Base-by-base conservation (phyloP, 257 asterid species). In the Penstemon davidsonii region DNA sequence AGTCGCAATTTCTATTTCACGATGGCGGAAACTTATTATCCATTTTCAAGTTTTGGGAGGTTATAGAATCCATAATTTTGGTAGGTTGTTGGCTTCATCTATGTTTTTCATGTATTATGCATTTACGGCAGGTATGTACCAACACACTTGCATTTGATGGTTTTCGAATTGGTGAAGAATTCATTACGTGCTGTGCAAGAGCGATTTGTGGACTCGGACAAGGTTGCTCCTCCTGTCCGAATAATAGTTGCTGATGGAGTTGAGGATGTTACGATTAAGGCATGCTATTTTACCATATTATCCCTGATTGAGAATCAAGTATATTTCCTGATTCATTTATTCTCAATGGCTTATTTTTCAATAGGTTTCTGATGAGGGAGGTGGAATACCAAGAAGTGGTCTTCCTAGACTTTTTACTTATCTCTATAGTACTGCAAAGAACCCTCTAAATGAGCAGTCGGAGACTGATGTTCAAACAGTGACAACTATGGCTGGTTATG, bases 281-380 rank as follows among this genome's bases (percentile, higher is more conserved):
- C 78, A 78, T 19, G 85, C 58, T 33, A 47, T 62, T 55, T 59
- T 64, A 49, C 57, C 58, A 8, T 12, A 18, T 60, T 0, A 55
- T 39, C 5, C 7, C 5, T 18, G 58, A 45, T 69, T 63, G 57
- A 62, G 66, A 49, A 37, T 43, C 11, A 12, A 44, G 36, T n/a
- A 5, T 49, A 10, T 9, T 69, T 40, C 43, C 10, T 55, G 62
- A 7, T 58, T 19, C 67, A 42, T 55, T 9, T 49, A 7, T 46
- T 58, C 3, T 60, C 45, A 11, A 12, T 62, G 40, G 62, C 42
- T 51, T 72, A 51, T 49, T 19, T 73, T 67, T 63, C 45, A 51
- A 33, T 67, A 92, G 97, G 89, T 90, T 56, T 93, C 97, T 19
- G 98, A 93, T 72, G 97, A 93, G 87, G 98, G 98, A n/a, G 98